These are phyloP conservation scores for Diaporthe nobilis DNA, from an alignment of 2,329 filamentous ascomycete species.

Conservation along the genomic window DNA sequence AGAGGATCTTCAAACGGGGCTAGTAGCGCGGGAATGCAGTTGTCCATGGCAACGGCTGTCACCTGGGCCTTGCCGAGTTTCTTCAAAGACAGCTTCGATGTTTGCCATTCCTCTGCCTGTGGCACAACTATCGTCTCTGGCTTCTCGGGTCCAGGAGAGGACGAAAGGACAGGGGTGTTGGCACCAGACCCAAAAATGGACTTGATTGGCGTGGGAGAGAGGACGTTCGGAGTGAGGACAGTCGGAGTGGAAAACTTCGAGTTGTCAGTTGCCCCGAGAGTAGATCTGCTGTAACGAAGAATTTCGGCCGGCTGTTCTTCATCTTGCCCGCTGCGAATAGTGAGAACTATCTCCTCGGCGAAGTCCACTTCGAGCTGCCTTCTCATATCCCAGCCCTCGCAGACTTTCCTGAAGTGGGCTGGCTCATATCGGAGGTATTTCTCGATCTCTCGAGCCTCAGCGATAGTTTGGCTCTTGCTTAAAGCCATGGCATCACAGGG, in stretches of 20 bases:
- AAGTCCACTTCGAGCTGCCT: constrained; percentile 91
- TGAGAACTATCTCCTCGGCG: constrained; percentile 81
- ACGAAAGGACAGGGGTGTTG: not conserved
- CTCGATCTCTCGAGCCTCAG: constrained; percentile 87
- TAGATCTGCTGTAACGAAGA: constrained; percentile 59
- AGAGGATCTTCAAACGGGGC: constrained; percentile 85
- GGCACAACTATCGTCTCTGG: not conserved
- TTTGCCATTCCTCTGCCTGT: constrained; percentile 73
- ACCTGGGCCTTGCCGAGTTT: constrained; percentile 73
- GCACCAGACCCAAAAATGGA: constrained; percentile 38
- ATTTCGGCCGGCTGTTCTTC: constrained; percentile 65
- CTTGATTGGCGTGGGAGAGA: constrained; percentile 10
- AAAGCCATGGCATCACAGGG: constrained; percentile 82
- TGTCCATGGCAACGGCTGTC: constrained; percentile 79
- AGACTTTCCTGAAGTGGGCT: constrained; percentile 82
- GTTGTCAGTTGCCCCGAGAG: constrained; percentile 40
- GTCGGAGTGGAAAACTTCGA: not conserved
- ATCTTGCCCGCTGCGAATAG: constrained; percentile 80
- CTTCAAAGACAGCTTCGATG: constrained; percentile 73
- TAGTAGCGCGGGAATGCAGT: constrained; percentile 78
- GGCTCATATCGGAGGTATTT: constrained; percentile 80
- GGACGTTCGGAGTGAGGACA: not conserved
- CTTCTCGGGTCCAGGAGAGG: not conserved
- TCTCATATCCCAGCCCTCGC: constrained; percentile 93
- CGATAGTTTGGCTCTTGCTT: constrained; percentile 76